Percentiles rank a stretch among this genome's conserved stretches.
phyloP scores from a whole-genome alignment of 768 basidiomycete species.

The Coprinellus aureogranulatus region DNA sequence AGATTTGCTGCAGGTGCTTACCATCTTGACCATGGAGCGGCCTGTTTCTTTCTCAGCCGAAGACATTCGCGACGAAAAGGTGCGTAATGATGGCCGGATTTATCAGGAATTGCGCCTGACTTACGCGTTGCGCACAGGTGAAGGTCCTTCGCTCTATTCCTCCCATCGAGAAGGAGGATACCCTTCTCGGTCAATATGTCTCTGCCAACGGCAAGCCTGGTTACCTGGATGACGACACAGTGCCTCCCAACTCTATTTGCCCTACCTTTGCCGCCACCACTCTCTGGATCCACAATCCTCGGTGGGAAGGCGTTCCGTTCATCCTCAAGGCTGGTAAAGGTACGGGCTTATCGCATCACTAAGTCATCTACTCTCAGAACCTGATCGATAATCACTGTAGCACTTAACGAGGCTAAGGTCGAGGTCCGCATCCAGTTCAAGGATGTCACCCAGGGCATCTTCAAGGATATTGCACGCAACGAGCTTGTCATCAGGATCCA shows the following conservation, averaged over 20 bases:
- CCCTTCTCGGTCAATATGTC: slow-evolving; percentile 93
- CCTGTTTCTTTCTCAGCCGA: slow-evolving; percentile 97
- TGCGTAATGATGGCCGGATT: slow-evolving; percentile 24
- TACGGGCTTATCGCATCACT: slow-evolving; percentile 23
- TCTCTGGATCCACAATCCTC: slow-evolving; percentile 88
- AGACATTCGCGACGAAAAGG: slow-evolving; percentile 99
- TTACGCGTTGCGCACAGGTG: slow-evolving; percentile 53
- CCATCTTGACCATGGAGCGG: slow-evolving; percentile 94
- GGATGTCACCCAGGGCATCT: slow-evolving; percentile 95
- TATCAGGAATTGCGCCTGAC: not conserved
- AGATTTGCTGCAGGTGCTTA: slow-evolving; percentile 96
- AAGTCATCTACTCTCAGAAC: not conserved
- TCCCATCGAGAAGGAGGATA: slow-evolving; percentile 72
- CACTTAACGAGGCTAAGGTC: slow-evolving; percentile 97
- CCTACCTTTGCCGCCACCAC: slow-evolving; percentile 93
- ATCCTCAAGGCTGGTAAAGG: slow-evolving; percentile 98
- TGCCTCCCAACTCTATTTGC: slow-evolving; percentile 87
- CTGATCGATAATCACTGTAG: slow-evolving; percentile 38
- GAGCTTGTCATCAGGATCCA: slow-evolving; percentile 98
- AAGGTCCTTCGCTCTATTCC: slow-evolving; percentile 93
- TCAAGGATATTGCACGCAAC: slow-evolving; percentile 93
- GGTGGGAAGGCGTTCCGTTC: slow-evolving; percentile 99
- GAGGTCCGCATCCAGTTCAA: slow-evolving; percentile 98
- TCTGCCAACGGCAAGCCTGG: slow-evolving; percentile 90
- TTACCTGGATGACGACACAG: slow-evolving; percentile 96